These are phyloP conservation scores for Pythium coloratum DNA, from an alignment of 352 stramenopile species.

Conservation along the genomic window DNA sequence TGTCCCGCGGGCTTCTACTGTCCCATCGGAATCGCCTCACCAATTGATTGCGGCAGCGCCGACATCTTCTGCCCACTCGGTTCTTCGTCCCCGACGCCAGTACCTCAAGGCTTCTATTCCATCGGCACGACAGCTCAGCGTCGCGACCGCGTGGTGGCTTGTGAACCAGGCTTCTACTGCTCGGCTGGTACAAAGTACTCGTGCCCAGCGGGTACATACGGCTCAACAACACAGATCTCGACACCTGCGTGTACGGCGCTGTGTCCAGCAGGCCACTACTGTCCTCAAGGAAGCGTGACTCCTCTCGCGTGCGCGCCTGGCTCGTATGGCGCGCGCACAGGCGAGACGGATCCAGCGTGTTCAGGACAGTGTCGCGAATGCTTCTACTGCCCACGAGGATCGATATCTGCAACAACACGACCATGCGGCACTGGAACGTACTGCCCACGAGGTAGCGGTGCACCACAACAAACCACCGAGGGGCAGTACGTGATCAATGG, in stretches of 20 bases:
- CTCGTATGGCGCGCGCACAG: constrained; percentile 50
- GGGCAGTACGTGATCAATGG: constrained; percentile 46
- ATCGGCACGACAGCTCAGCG: constrained; percentile 28
- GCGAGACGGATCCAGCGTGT: constrained; percentile 43
- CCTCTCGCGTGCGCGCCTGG: constrained; percentile 50
- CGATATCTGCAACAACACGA: constrained; percentile 39
- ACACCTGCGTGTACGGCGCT: constrained; percentile 35
- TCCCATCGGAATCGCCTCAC: constrained; percentile 34
- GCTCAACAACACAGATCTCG: constrained; percentile 28
- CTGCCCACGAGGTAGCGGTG: constrained; percentile 41
- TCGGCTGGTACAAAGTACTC: constrained; percentile 29
- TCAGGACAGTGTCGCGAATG: constrained; percentile 57
- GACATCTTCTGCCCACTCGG: constrained; percentile 61
- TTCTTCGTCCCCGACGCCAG: background rate
- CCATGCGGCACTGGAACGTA: constrained; percentile 38
- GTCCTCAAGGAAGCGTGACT: constrained; percentile 31
- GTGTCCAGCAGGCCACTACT: constrained; percentile 70
- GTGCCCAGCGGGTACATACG: constrained; percentile 63
- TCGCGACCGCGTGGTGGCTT: constrained; percentile 40
- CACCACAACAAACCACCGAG: constrained; percentile 16
- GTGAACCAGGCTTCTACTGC: constrained; percentile 64
- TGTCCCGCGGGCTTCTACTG: constrained; percentile 75
- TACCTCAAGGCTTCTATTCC: constrained; percentile 41
- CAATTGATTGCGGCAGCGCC: constrained; percentile 44
- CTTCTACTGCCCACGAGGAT: constrained; percentile 62